These are phyloP conservation scores for Abelmoschus esculentus DNA, from an alignment of 345 rosid genomes.

Conservation along the genomic window DNA sequence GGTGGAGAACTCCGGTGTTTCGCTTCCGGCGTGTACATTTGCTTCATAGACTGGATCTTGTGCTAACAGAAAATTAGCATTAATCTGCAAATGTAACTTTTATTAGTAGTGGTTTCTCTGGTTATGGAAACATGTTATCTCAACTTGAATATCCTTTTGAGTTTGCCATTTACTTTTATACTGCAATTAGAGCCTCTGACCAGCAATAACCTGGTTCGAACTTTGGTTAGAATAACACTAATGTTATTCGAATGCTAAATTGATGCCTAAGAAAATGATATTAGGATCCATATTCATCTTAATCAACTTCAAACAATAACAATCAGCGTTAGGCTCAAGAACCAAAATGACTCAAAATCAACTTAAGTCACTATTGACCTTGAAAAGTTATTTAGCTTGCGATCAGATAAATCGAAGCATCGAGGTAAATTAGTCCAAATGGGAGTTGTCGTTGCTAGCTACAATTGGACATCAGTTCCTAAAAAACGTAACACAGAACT, in stretches of 20 bases:
- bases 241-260: no score
- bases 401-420: background rate
- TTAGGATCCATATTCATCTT: no score
- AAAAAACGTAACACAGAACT: background rate
- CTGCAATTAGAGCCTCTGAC: background rate
- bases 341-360: background rate
- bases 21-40: background rate
- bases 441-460: background rate
- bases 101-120: background rate
- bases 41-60: conserved; percentile 12
- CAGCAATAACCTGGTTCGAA: background rate
- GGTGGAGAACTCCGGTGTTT: background rate
- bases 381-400: background rate
- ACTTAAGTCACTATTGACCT: background rate
- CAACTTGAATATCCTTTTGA: background rate
- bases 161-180: background rate
- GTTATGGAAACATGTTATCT: background rate
- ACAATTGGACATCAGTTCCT: background rate
- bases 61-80: conserved; percentile 13
- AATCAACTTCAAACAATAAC: no score
- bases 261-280: no score
- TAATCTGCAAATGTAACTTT: conserved; percentile 4
- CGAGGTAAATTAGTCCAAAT: background rate
- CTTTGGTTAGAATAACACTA: background rate
- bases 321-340: no score